Evolutionary conservation across 2,329 filamentous ascomycete genomes (phyloP), one percentile per base, ranked within the genome.

Genomic region (Xylariaceae sp.): DNA sequence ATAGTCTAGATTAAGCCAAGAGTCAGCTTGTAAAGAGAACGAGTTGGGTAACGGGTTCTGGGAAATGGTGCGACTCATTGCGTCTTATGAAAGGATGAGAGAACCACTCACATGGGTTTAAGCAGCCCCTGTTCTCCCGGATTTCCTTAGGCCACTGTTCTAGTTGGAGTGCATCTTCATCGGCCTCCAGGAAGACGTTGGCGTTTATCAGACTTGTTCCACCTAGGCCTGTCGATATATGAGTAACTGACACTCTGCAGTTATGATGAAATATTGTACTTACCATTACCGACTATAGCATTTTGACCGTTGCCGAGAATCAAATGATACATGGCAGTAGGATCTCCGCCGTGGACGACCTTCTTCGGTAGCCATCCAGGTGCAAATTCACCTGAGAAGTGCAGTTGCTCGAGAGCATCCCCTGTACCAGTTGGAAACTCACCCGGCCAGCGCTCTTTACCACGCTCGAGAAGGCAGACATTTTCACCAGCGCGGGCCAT

Each of bases 141-240:
- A 87, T 78, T 64, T 87, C 79, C 8, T 75, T 63, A 0, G 86
- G 85, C 85, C 85, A 89, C 7, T 75, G 70, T 2, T 77, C 73
- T 69, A 83, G 74, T 1, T 69, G 65, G 50, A 88, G 68, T 0
- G 82, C 82, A 3, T 75, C 73, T 11, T 78, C 66, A 50, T 87
- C 83, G 2, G 83, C 80, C 59, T 82, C 77, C 13, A 88, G 71
- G 60, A 86, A 89, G 2, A 88, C 81, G 62, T 88, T 88, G 8
- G 85, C 84, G 57, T 88, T 88, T 33, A 88, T 77, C 23, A 88
- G 67, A 65, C 83, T 86, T 2, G 84, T 86, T 8, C 85, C 85
- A 9, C 85, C 86, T 24, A 88, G 80, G 1, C 84, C 78, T 81
- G 32, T 6, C n/a, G 9, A 45, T 7, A 4, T 24, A 10, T 46